A percentile compares a stretch with the other conserved stretches of the same genome.
phyloP scores from a whole-genome alignment of 2,329 filamentous ascomycete genomes.

The Paradendryphiella salina region DNA sequence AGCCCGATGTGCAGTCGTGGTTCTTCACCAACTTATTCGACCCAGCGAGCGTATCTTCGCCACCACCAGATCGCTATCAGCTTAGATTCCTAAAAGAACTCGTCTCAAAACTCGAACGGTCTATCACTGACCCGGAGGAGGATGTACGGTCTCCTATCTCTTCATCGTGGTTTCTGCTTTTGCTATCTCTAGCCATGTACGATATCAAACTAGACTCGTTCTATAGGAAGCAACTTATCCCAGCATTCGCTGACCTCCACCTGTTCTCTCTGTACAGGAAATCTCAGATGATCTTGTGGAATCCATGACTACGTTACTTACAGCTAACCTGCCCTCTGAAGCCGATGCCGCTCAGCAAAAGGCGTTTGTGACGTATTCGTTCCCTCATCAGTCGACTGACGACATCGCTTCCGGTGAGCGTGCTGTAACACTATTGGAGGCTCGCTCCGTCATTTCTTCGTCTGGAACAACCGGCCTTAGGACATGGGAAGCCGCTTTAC shows the following conservation, averaged over 20 bases:
- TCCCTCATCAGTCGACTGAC: slow-evolving; percentile 28
- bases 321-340: slow-evolving; percentile 66
- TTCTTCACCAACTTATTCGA: slow-evolving; percentile 71
- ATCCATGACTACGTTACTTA: slow-evolving; percentile 66
- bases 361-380: slow-evolving; percentile 72
- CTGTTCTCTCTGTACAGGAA: slow-evolving; percentile 60
- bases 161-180: slow-evolving; percentile 14
- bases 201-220: neutral
- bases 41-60: slow-evolving; percentile 56
- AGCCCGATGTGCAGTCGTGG: slow-evolving; percentile 64
- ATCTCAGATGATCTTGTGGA: slow-evolving; percentile 80
- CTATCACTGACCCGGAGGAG: slow-evolving; percentile 79
- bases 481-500: slow-evolving; percentile 80
- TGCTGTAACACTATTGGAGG: slow-evolving; percentile 68
- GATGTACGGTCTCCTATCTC: slow-evolving; percentile 67
- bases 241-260: slow-evolving; percentile 28
- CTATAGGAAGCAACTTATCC: neutral
- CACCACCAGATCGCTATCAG: slow-evolving; percentile 71
- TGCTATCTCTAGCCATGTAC: neutral
- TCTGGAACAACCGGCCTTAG: slow-evolving; percentile 74
- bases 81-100: slow-evolving; percentile 74
- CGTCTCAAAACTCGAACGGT: slow-evolving; percentile 68
- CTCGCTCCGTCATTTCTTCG: slow-evolving; percentile 68
- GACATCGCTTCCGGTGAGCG: slow-evolving; percentile 25
- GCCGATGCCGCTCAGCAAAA: slow-evolving; percentile 69